Conservation (phyloP, 129 eudicot genomes). For the Chrysanthemum lavandulifolium region DNA sequence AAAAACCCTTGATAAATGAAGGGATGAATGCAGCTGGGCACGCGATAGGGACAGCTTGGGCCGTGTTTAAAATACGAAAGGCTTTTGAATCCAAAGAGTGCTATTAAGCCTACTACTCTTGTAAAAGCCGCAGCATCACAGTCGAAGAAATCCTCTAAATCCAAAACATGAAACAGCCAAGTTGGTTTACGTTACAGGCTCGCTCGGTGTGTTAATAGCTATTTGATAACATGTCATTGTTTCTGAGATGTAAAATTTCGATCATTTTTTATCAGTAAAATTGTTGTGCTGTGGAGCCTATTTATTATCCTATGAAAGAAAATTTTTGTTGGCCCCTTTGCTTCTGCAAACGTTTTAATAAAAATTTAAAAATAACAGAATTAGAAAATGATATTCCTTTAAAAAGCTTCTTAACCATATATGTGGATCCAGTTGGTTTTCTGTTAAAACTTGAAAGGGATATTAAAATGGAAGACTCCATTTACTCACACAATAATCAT, state of each 20-base stretch:
- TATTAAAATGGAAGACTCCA: no score
- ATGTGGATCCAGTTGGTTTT: no score
- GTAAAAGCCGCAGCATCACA: constrained; percentile 64
- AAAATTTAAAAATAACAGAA: no score
- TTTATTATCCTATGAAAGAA: constrained; percentile 1
- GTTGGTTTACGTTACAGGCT: not conserved
- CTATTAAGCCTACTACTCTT: constrained; percentile 59
- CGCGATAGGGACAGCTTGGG: constrained; percentile 90
- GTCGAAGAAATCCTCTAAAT: constrained; percentile 42
- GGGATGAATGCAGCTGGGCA: constrained; percentile 87
- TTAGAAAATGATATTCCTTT: no score
- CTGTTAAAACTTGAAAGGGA: no score
- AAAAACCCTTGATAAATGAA: constrained; percentile 17
- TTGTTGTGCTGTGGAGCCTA: not conserved
- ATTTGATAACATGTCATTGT: constrained; percentile 11
- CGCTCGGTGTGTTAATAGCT: not conserved
- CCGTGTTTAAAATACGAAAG: constrained; percentile 75
- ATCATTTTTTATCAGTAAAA: not conserved
- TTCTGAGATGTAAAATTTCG: not conserved
- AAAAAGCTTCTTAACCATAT: no score
- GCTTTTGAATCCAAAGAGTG: constrained; percentile 76
- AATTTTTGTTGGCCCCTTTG: not conserved
- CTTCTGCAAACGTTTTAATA: no score
- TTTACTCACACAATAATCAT: no score
- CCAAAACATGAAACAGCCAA: constrained; percentile 28